A percentile compares a stretch with the other conserved stretches of the same genome.
phyloP scores from a whole-genome alignment of 176 grass and related monocot species.

The Rhynchospora tenuis region DNA sequence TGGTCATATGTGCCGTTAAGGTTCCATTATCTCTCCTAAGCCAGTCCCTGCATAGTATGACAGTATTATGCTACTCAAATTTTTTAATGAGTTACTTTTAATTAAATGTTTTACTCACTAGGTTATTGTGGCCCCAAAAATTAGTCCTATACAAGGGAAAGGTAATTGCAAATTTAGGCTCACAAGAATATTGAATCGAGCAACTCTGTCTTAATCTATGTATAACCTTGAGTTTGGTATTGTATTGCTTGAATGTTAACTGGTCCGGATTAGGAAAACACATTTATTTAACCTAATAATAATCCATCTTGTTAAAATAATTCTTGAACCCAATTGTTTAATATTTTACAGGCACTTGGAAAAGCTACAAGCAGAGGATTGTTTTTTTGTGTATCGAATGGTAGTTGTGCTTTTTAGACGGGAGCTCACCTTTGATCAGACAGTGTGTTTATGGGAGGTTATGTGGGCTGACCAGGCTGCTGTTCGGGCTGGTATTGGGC shows the following conservation, averaged over 20 bases:
- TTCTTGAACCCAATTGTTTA: background rate
- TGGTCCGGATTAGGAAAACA: background rate
- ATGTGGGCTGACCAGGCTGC: conserved; percentile 98
- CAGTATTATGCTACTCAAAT: background rate
- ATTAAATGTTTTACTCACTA: background rate
- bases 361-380: conserved; percentile 97
- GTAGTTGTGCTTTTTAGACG: conserved; percentile 91
- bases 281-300: background rate
- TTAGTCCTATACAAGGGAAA: background rate
- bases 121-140: background rate
- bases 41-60: background rate
- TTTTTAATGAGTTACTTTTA: background rate
- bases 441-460: conserved; percentile 85
- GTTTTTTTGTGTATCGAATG: conserved; percentile 99
- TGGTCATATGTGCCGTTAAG: background rate
- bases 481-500: conserved; percentile 64
- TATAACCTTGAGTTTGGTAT: background rate
- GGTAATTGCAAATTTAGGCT: background rate
- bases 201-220: background rate
- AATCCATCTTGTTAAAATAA: background rate
- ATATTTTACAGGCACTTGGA: conserved; percentile 51
- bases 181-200: background rate
- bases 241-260: background rate
- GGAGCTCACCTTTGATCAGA: conserved; percentile 90
- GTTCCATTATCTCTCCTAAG: background rate